phyloP scores from a whole-genome alignment of 73 alveolate species.

The Blepharisma stoltei region DNA sequence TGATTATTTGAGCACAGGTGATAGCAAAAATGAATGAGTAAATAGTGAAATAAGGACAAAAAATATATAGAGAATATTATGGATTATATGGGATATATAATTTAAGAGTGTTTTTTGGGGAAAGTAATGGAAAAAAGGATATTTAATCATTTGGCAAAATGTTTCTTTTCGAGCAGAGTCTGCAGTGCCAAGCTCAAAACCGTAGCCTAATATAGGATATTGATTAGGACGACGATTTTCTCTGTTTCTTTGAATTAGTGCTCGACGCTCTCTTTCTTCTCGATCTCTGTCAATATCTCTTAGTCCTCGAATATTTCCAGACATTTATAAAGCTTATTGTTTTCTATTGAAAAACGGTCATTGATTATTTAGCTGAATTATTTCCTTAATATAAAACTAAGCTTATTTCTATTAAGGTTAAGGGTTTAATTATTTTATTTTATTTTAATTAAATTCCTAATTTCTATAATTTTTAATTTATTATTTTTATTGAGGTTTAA shows the following conservation, averaged over 20 bases:
- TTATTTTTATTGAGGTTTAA: too few relatives aligned
- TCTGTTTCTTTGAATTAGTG: not conserved
- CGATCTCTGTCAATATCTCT: not conserved
- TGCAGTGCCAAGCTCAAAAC: not conserved
- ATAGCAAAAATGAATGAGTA: constrained; percentile 53
- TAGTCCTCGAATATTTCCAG: not conserved
- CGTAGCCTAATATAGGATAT: constrained; percentile 6
- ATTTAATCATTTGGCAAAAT: constrained; percentile 59
- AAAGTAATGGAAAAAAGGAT: too few relatives aligned
- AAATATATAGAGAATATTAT: too few relatives aligned
- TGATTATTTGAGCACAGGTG: constrained; percentile 38
- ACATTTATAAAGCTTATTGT: not conserved
- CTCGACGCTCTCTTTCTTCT: not conserved
- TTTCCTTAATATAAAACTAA: too few relatives aligned
- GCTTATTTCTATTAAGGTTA: too few relatives aligned
- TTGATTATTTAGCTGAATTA: not conserved
- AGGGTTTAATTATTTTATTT: too few relatives aligned
- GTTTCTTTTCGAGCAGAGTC: constrained; percentile 47
- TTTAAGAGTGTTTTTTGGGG: too few relatives aligned
- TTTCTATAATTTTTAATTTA: too few relatives aligned
- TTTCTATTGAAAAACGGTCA: not conserved
- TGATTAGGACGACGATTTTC: not conserved
- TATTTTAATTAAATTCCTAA: too few relatives aligned
- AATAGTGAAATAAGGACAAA: constrained; percentile 59
- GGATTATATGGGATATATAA: too few relatives aligned